A percentile compares a stretch with the other conserved stretches of the same genome.
phyloP scores from a whole-genome alignment of 2,329 filamentous ascomycete genomes.

The Incumbomyces delicatus region DNA sequence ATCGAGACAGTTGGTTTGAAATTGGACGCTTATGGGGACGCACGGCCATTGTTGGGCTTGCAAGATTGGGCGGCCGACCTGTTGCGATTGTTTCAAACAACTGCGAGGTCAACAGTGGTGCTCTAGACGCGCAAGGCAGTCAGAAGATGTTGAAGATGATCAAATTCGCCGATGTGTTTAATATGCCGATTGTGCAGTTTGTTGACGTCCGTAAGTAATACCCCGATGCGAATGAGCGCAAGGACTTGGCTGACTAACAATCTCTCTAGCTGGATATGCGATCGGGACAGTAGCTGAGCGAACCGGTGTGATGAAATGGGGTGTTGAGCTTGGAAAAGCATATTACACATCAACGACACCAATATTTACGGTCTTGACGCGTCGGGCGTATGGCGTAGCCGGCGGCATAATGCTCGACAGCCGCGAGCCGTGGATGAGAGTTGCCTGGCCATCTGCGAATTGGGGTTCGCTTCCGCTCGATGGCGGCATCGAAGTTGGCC shows the following conservation, averaged over 20 bases:
- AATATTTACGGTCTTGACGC: slow-evolving; percentile 53
- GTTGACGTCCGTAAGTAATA: slow-evolving; percentile 45
- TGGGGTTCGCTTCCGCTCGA: slow-evolving; percentile 55
- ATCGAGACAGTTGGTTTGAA: slow-evolving; percentile 51
- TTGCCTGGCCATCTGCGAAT: slow-evolving; percentile 55
- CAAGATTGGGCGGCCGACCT: slow-evolving; percentile 46
- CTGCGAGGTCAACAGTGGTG: slow-evolving; percentile 52
- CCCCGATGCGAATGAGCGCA: not conserved
- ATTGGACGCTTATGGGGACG: slow-evolving; percentile 55
- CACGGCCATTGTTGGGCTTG: slow-evolving; percentile 52
- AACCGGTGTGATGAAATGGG: slow-evolving; percentile 55
- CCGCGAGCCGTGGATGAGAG: slow-evolving; percentile 50
- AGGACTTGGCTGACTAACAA: slow-evolving; percentile 7
- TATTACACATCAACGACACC: slow-evolving; percentile 55
- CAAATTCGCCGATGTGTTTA: slow-evolving; percentile 57
- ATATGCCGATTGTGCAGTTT: slow-evolving; percentile 54
- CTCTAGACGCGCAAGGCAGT: slow-evolving; percentile 50
- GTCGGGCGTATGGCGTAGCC: slow-evolving; percentile 54
- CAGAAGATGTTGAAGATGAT: slow-evolving; percentile 53
- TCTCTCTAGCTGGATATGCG: slow-evolving; percentile 44
- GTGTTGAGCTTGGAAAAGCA: slow-evolving; percentile 49
- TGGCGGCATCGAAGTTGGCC: slow-evolving; percentile 56
- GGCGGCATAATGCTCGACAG: slow-evolving; percentile 56
- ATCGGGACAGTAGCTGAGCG: slow-evolving; percentile 55
- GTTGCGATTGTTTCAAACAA: slow-evolving; percentile 53